Conservation (phyloP, 352 stramenopile genomes). For the Globisporangium cystogenes region DNA sequence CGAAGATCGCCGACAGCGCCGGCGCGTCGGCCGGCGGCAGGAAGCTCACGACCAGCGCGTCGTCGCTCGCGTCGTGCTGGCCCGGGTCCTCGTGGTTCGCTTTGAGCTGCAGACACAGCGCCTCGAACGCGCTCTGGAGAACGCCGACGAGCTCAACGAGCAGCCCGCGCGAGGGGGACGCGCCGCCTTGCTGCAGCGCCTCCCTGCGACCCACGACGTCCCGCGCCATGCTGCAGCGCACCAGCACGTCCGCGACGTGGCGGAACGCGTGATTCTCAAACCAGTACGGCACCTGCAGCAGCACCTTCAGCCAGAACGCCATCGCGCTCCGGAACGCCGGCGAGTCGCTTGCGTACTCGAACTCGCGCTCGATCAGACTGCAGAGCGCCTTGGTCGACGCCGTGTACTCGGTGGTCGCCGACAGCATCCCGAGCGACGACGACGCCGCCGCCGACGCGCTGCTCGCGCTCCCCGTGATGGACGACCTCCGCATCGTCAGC, state of each 20-base stretch:
- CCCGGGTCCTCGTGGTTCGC: constrained; percentile 20
- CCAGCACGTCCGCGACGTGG: constrained; percentile 58
- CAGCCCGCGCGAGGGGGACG: constrained; percentile 13
- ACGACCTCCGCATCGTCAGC: constrained; percentile 44
- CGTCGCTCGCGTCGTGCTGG: constrained; percentile 25
- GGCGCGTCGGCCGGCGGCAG: constrained; percentile 38
- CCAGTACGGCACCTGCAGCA: constrained; percentile 75
- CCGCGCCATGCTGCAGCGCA: constrained; percentile 54
- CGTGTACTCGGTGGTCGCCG: constrained; percentile 34
- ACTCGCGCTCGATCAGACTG: constrained; percentile 48
- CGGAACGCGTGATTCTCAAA: constrained; percentile 68
- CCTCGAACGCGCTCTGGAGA: constrained; percentile 29
- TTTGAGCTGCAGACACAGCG: constrained; percentile 32
- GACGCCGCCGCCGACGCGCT: constrained; percentile 21
- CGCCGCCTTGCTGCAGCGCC: not conserved
- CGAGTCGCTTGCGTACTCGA: constrained; percentile 44
- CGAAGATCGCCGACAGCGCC: constrained; percentile 63
- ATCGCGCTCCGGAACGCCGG: constrained; percentile 29
- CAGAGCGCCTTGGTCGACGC: constrained; percentile 48
- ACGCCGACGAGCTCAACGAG: constrained; percentile 32
- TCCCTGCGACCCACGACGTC: constrained; percentile 1
- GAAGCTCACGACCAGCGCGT: constrained; percentile 54
- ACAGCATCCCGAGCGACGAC: constrained; percentile 43
- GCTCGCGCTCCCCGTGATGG: constrained; percentile 26
- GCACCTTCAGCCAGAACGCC: constrained; percentile 52